These are phyloP conservation scores for Phaeosphaeria sp. DNA, from an alignment of 2,329 filamentous ascomycete genomes.

Conservation along the genomic window DNA sequence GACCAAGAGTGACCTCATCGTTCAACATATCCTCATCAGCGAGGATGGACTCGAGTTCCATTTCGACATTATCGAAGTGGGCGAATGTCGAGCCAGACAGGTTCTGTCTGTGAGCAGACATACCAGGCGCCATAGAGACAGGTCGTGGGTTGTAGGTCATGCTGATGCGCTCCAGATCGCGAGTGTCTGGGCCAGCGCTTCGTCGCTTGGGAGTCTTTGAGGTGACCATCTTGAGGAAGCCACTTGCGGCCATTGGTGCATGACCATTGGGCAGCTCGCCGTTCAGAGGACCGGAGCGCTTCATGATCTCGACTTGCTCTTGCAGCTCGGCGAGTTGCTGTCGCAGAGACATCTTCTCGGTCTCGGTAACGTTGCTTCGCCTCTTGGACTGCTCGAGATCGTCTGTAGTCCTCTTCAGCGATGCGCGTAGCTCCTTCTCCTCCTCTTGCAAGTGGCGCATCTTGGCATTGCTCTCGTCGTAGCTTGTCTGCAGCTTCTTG, in stretches of 20 bases:
- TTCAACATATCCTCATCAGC: slow-evolving; percentile 96
- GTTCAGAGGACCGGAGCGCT: slow-evolving; percentile 76
- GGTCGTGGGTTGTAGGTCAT: slow-evolving; percentile 91
- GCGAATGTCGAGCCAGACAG: slow-evolving; percentile 79
- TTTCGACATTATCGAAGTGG: slow-evolving; percentile 87
- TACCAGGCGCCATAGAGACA: slow-evolving; percentile 88
- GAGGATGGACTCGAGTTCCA: slow-evolving; percentile 90
- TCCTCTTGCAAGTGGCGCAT: slow-evolving; percentile 96
- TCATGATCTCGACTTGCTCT: slow-evolving; percentile 89
- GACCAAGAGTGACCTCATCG: slow-evolving; percentile 93
- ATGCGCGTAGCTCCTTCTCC: slow-evolving; percentile 83
- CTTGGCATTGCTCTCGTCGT: slow-evolving; percentile 87
- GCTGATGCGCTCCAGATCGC: slow-evolving; percentile 88
- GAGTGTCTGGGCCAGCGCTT: slow-evolving; percentile 85
- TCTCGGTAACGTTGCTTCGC: slow-evolving; percentile 77
- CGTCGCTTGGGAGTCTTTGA: slow-evolving; percentile 97
- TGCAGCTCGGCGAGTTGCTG: slow-evolving; percentile 90
- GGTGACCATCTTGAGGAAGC: slow-evolving; percentile 94
- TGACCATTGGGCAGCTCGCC: slow-evolving; percentile 70
- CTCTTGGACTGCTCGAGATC: slow-evolving; percentile 83
- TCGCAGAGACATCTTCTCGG: slow-evolving; percentile 82
- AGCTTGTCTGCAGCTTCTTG: slow-evolving; percentile 85
- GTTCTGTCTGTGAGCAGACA: slow-evolving; percentile 70
- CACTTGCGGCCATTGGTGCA: slow-evolving; percentile 61
- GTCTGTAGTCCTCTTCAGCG: slow-evolving; percentile 76